Conservation (phyloP, 2,329 filamentous ascomycete genomes). For the Fusarium bactridioides region DNA sequence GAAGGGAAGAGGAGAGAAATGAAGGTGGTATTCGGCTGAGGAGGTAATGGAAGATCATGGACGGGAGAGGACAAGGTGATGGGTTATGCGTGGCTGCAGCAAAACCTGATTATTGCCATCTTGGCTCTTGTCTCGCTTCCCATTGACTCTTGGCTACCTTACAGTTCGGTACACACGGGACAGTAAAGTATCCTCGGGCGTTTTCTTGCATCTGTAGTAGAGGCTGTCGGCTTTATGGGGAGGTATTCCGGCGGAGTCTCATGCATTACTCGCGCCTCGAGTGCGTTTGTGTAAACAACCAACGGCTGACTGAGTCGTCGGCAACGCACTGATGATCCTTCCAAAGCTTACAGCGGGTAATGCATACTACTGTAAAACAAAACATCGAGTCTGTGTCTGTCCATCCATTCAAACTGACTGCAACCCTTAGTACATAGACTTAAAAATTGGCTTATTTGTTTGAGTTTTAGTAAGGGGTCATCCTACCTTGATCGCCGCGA, state of each 20-base stretch:
- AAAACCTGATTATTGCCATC: conserved; percentile 8
- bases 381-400: background rate
- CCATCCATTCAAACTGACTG: background rate
- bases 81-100: background rate
- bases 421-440: conserved; percentile 20
- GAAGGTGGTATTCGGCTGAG: background rate
- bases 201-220: background rate
- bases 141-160: background rate
- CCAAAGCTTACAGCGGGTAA: conserved; percentile 9
- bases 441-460: conserved; percentile 38
- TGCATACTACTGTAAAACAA: background rate
- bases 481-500: background rate
- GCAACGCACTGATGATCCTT: background rate
- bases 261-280: background rate
- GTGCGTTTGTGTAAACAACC: background rate
- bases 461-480: conserved; percentile 30
- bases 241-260: background rate
- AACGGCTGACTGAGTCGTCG: background rate
- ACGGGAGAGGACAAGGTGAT: background rate
- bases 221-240: background rate
- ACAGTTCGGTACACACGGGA: no score
- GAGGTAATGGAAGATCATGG: background rate
- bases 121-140: conserved; percentile 13
- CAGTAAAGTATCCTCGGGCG: background rate
- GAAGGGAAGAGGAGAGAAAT: background rate